phyloP scores from a whole-genome alignment of 1,139 yeast genomes.

The Saccharomyces pastorianus region DNA sequence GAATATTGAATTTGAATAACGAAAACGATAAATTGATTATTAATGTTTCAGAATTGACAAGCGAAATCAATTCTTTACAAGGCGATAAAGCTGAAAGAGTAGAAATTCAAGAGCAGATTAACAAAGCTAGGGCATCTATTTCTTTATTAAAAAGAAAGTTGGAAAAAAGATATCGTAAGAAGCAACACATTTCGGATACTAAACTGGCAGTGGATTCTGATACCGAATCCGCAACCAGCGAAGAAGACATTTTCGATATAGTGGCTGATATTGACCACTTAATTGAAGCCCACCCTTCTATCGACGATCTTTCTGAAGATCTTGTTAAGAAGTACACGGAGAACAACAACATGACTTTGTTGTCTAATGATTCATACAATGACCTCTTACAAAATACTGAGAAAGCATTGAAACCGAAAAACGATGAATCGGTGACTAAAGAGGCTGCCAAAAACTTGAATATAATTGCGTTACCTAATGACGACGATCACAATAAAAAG shows the following conservation, averaged over 20 bases:
- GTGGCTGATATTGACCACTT: not conserved
- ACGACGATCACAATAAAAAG: not conserved
- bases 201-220: not conserved
- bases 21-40: constrained; percentile 39
- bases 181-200: not conserved
- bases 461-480: not conserved
- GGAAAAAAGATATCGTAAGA: not conserved
- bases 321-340: not conserved
- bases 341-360: constrained; percentile 1
- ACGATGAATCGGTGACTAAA: not conserved
- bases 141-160: not conserved
- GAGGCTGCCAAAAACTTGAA: not conserved
- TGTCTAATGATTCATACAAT: constrained; percentile 1
- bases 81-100: not conserved
- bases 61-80: not conserved
- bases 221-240: not conserved
- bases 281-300: not conserved
- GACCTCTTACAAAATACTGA: not conserved
- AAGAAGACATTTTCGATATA: not conserved
- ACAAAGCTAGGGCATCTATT: not conserved
- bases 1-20: constrained; percentile 51
- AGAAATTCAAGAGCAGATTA: not conserved
- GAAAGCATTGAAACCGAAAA: not conserved
- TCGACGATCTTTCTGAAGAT: not conserved
- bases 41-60: constrained; percentile 2